phyloP scores from a whole-genome alignment of 768 basidiomycete species.

The Pleurotus tuber-regium region DNA sequence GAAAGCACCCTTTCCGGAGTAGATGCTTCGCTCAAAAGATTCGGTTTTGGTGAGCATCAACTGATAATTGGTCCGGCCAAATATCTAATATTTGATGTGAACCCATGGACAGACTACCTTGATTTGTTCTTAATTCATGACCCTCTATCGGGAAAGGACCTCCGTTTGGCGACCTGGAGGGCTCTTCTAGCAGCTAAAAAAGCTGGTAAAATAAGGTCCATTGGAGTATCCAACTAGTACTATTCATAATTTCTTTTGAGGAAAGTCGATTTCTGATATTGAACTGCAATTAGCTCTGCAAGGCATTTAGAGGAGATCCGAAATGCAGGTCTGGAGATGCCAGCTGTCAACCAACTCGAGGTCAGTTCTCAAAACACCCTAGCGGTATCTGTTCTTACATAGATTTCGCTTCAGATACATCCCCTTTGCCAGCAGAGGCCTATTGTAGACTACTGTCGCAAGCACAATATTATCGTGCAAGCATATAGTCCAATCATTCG shows the following conservation, averaged over 20 bases:
- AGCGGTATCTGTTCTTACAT: no score
- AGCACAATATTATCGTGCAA: constrained; percentile 59
- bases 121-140: constrained; percentile 83
- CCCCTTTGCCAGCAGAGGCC: constrained; percentile 79
- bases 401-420: constrained; percentile 50
- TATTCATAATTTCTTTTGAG: constrained; percentile 24
- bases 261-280: neutral
- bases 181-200: constrained; percentile 60
- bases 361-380: constrained; percentile 33
- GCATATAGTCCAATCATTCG: constrained; percentile 79
- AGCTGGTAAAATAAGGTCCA: constrained; percentile 63
- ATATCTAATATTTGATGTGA: neutral
- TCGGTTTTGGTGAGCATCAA: constrained; percentile 55
- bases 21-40: constrained; percentile 53
- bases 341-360: constrained; percentile 83
- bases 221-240: constrained; percentile 85
- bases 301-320: constrained; percentile 76
- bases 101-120: constrained; percentile 46
- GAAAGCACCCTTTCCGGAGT: constrained; percentile 56
- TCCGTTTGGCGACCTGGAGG: constrained; percentile 68
- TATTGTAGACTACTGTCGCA: constrained; percentile 74
- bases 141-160: constrained; percentile 59
- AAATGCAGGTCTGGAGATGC: constrained; percentile 57
- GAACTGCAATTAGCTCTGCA: constrained; percentile 44
- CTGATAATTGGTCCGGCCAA: neutral